Conservation (phyloP, 768 basidiomycete species). For the Termitomyces titanicus region DNA sequence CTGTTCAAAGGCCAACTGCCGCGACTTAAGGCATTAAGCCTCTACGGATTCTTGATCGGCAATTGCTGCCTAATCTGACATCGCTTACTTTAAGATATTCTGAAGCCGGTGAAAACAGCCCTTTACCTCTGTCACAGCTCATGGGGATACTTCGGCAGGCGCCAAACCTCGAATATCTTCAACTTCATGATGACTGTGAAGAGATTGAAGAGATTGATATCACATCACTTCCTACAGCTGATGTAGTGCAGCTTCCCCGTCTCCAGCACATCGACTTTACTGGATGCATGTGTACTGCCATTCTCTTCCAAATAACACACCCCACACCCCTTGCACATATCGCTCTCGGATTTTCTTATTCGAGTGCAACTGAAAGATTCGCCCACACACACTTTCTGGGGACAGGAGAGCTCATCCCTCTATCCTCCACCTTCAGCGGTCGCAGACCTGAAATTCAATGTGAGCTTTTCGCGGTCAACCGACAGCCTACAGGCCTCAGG, state of each 20-base stretch:
- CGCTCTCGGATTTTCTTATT: neutral
- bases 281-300: neutral
- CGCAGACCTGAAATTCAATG: neutral
- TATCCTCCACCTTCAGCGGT: neutral
- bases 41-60: neutral
- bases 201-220: neutral
- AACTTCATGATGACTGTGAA: neutral
- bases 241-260: neutral
- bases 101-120: neutral
- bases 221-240: neutral
- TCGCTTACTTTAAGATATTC: neutral
- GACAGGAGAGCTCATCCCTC: neutral
- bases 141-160: neutral
- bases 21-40: neutral
- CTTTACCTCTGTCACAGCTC: neutral
- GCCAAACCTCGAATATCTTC: neutral
- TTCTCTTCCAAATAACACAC: neutral
- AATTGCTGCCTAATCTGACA: neutral
- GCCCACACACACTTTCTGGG: neutral
- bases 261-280: neutral
- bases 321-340: neutral
- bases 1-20: neutral
- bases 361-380: neutral
- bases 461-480: no score
- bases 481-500: no score